Conservation (phyloP, 441 rosid genomes). For the Dalechampia spathulata region DNA sequence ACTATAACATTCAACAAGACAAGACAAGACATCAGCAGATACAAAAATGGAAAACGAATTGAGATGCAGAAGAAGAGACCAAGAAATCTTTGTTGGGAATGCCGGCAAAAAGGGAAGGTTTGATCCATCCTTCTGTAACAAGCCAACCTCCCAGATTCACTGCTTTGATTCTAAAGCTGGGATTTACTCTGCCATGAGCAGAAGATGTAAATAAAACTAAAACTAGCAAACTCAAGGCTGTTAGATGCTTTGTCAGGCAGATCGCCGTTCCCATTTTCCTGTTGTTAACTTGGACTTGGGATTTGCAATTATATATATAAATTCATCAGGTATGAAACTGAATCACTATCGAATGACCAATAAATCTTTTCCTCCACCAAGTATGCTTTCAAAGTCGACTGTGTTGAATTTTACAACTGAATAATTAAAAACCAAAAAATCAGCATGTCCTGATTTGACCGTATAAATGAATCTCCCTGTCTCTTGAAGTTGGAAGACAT, state of each 20-base stretch:
- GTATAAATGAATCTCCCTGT: no score
- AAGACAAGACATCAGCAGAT: background rate
- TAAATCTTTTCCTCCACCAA: no score
- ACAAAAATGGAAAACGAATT: background rate
- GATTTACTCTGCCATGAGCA: constrained; percentile 17
- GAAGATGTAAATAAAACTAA: constrained; percentile 10
- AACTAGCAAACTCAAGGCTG: background rate
- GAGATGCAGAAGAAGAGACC: constrained; percentile 19
- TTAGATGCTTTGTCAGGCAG: background rate
- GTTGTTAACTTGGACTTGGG: background rate
- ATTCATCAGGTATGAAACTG: no score
- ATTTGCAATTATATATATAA: background rate
- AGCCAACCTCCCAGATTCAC: constrained; percentile 67
- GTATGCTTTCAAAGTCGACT: no score
- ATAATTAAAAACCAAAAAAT: no score
- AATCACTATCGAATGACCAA: no score
- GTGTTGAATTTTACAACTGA: no score
- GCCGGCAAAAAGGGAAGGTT: constrained; percentile 53
- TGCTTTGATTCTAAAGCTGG: constrained; percentile 28
- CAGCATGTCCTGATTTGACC: no score
- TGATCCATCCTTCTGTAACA: constrained; percentile 59
- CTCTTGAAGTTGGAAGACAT: no score
- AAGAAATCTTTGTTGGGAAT: constrained; percentile 49
- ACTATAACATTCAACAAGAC: background rate
- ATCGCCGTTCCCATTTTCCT: constrained; percentile 11